A percentile compares a stretch with the other conserved stretches of the same genome.
Conservation (phyloP, 257 asterid species). For the Salvia splendens region DNA sequence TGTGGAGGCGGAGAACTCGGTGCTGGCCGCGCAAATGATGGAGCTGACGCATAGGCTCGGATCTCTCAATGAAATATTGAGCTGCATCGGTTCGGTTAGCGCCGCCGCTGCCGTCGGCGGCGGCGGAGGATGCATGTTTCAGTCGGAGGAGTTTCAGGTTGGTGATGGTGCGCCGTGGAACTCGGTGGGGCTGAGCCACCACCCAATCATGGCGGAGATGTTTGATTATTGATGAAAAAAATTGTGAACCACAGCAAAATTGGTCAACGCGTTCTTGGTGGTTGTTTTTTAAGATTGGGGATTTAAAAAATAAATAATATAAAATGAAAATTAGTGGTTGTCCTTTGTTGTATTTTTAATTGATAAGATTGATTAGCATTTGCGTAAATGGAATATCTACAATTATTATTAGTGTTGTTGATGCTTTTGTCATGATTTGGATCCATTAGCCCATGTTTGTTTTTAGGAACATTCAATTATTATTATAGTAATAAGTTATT, state of each 20-base stretch:
- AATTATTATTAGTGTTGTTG: too few species aligned
- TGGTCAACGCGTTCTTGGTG: too few species aligned
- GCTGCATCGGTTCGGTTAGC: slow-evolving; percentile 36
- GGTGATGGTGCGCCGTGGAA: slow-evolving; percentile 56
- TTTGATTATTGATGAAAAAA: slow-evolving; percentile 50
- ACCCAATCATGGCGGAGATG: slow-evolving; percentile 74
- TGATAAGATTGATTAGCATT: too few species aligned
- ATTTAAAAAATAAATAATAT: too few species aligned
- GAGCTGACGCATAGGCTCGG: slow-evolving; percentile 71
- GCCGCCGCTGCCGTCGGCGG: slow-evolving; percentile 26
- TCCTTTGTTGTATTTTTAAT: too few species aligned
- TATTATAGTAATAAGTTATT: too few species aligned
- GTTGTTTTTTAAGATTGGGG: too few species aligned
- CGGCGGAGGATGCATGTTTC: slow-evolving; percentile 34
- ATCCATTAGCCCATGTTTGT: too few species aligned
- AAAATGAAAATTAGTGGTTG: too few species aligned
- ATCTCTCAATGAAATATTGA: slow-evolving; percentile 64
- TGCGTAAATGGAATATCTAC: too few species aligned
- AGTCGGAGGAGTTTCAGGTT: slow-evolving; percentile 44
- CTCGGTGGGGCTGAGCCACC: slow-evolving; percentile 50
- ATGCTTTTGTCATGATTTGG: too few species aligned
- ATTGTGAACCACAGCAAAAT: not conserved
- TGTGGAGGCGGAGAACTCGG: slow-evolving; percentile 76
- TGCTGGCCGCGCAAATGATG: slow-evolving; percentile 73
- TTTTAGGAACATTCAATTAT: too few species aligned